phyloP scores from a whole-genome alignment of 225 moss, liverwort and hornwort species.

The Lunularia cruciata region DNA sequence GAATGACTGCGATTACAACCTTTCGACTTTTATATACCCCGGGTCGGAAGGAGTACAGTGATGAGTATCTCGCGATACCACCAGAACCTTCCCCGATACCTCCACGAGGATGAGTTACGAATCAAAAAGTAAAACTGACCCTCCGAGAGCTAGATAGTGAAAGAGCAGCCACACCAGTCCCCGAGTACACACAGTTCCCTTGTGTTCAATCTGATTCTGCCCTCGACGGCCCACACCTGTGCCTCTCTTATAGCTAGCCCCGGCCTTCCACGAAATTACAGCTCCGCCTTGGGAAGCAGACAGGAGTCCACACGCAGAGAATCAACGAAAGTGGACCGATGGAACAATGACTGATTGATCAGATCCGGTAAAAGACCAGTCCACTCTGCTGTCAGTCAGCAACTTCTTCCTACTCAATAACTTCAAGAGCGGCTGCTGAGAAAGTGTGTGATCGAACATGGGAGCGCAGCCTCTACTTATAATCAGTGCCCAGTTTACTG shows the following conservation, averaged over 20 bases:
- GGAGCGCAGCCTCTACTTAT: too few species aligned
- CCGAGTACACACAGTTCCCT: not conserved
- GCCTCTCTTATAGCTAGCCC: not conserved
- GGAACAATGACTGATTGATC: not conserved
- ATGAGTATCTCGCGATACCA: not conserved
- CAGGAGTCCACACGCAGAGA: not conserved
- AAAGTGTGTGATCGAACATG: too few species aligned
- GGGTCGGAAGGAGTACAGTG: not conserved
- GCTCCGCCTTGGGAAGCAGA: not conserved
- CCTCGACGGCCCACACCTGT: slow-evolving; percentile 8
- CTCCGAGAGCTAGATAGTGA: too few species aligned
- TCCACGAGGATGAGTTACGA: not conserved
- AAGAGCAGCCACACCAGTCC: too few species aligned
- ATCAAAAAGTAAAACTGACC: too few species aligned
- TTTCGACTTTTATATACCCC: too few species aligned
- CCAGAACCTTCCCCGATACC: not conserved
- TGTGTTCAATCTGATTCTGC: not conserved
- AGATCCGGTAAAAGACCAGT: not conserved
- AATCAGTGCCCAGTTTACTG: too few species aligned
- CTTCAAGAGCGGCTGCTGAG: too few species aligned
- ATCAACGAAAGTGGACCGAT: not conserved
- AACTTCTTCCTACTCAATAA: too few species aligned
- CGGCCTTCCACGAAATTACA: not conserved
- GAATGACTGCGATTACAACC: not conserved
- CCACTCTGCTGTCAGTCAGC: not conserved